Conservation (phyloP, 345 rosid genomes). For the Eucalyptus victrix region DNA sequence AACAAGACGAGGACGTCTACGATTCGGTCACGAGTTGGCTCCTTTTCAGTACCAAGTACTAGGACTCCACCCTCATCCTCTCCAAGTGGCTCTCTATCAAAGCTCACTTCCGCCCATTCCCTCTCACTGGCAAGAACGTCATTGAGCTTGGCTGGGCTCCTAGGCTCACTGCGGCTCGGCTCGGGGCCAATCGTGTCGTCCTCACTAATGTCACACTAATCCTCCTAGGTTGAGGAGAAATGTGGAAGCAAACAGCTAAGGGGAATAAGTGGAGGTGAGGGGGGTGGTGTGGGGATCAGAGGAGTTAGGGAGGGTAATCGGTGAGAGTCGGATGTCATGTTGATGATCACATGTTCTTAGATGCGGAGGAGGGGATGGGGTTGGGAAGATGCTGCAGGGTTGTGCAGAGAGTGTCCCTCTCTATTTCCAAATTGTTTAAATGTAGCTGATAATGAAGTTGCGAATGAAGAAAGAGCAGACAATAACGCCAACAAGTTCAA, state of each 20-base stretch:
- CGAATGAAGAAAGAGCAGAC: neutral
- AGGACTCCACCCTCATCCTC: too few species aligned
- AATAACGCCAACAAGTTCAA: neutral
- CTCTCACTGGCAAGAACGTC: neutral
- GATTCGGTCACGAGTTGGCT: fast-evolving
- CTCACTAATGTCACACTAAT: fast-evolving
- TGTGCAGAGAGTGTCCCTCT: too few species aligned
- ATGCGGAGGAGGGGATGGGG: fast-evolving
- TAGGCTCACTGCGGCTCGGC: fast-evolving
- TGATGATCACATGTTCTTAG: neutral
- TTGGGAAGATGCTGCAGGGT: fast-evolving
- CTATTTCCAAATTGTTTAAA: neutral
- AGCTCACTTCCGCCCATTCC: neutral
- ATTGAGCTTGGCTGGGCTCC: fast-evolving
- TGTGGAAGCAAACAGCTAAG: fast-evolving
- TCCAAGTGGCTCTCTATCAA: too few species aligned
- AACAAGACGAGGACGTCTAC: fast-evolving
- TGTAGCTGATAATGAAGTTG: neutral
- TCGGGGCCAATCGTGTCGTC: fast-evolving
- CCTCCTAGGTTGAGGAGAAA: too few species aligned
- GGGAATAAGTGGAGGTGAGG: neutral
- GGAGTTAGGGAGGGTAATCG: neutral
- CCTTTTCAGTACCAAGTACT: fast-evolving
- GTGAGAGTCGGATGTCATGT: too few species aligned
- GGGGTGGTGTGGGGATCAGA: neutral